A percentile compares a stretch with the other conserved stretches of the same genome.
Conservation (phyloP, 345 rosid species). For the Hirschfeldia incana region DNA sequence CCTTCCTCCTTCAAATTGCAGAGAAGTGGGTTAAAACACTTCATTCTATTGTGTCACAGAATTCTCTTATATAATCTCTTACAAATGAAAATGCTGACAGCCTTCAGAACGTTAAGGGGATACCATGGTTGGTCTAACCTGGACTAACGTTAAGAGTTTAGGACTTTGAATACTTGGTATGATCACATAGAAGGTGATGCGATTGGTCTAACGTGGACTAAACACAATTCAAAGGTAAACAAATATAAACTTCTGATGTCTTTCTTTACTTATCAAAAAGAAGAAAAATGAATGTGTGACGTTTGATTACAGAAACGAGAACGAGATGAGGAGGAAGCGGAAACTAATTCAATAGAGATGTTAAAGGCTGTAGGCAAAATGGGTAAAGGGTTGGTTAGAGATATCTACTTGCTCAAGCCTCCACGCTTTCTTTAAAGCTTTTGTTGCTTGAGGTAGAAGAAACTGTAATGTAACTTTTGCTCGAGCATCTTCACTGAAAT, state of each 20-base stretch:
- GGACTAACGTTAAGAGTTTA: too few relatives aligned
- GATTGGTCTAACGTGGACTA: constrained; percentile 79
- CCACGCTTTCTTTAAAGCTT: constrained; percentile 39
- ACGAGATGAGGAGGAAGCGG: constrained; percentile 50
- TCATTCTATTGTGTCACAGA: neutral
- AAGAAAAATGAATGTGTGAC: constrained; percentile 1
- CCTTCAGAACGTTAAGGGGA: constrained; percentile 65
- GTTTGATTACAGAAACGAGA: constrained; percentile 61
- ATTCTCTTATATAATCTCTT: constrained; percentile 16
- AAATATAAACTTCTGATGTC: neutral
- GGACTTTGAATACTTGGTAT: constrained; percentile 70
- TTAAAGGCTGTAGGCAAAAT: constrained; percentile 62
- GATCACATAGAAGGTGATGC: constrained; percentile 87
- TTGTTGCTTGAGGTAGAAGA: neutral
- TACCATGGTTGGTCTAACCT: too few relatives aligned
- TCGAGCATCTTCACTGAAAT: neutral
- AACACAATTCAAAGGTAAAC: constrained; percentile 56
- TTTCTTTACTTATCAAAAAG: neutral
- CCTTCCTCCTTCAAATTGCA: constrained; percentile 87
- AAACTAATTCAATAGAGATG: constrained; percentile 47
- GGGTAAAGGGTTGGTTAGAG: constrained; percentile 85
- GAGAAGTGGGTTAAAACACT: constrained; percentile 58
- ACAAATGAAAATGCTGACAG: constrained; percentile 47
- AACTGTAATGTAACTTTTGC: neutral
- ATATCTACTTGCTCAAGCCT: constrained; percentile 64